phyloP scores from a whole-genome alignment of 2,329 filamentous ascomycete genomes.

The Diplocarpon rosae region DNA sequence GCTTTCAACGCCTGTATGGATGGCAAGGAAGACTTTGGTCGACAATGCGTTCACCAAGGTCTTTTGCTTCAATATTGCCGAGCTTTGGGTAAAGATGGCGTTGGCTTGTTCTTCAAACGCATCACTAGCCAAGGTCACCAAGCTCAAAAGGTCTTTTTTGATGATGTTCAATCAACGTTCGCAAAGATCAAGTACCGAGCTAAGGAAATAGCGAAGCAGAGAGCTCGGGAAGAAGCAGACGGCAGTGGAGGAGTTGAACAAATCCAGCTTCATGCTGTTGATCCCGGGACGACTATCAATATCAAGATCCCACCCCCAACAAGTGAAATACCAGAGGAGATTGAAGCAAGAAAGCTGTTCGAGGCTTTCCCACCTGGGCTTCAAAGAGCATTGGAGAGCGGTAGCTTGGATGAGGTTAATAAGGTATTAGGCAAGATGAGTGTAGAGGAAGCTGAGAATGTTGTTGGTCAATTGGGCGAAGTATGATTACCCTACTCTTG shows the following conservation, averaged over 20 bases:
- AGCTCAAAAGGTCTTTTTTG: constrained; percentile 80
- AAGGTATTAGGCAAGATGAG: constrained; percentile 81
- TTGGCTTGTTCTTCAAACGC: constrained; percentile 89
- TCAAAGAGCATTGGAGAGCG: constrained; percentile 72
- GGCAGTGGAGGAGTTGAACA: constrained; percentile 68
- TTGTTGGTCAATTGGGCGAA: constrained; percentile 70
- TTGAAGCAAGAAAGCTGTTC: constrained; percentile 63
- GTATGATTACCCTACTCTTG: constrained; percentile 30
- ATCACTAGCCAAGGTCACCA: constrained; percentile 85
- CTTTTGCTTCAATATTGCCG: constrained; percentile 91
- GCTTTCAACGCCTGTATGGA: constrained; percentile 84
- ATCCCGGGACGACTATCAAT: constrained; percentile 83
- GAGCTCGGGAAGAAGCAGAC: constrained; percentile 43
- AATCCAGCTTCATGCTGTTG: constrained; percentile 93
- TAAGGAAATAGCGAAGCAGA: constrained; percentile 34
- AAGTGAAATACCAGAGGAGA: constrained; percentile 53
- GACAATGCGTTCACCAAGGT: constrained; percentile 86
- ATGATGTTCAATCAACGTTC: constrained; percentile 87
- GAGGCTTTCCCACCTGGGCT: constrained; percentile 75
- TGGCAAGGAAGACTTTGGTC: constrained; percentile 62
- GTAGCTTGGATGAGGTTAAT: constrained; percentile 81
- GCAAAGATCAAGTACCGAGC: constrained; percentile 64
- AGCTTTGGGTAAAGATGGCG: constrained; percentile 76
- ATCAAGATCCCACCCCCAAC: constrained; percentile 67
- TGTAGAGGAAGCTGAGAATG: constrained; percentile 75